Evolutionary conservation across 805 yeast genomes (phyloP), one percentile per base, ranked within the genome.

Genomic region (Candida silvicultrix): DNA sequence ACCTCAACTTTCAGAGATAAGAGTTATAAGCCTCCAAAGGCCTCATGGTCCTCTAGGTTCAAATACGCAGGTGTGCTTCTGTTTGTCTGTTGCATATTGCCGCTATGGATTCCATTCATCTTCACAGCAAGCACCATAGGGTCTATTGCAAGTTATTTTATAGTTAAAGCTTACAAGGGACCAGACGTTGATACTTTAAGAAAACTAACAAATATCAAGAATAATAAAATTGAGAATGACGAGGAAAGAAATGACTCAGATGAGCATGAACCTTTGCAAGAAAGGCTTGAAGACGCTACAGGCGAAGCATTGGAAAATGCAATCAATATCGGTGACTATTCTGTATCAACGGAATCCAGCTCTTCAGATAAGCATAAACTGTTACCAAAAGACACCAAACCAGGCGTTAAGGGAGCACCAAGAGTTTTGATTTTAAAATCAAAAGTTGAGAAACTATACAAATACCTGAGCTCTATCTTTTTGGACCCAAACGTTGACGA

Each of bases 91-190:
- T 28, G 55, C 3, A 50, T 66, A 14, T 35, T 77, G 6, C 82
- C 83, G 0, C 46, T 76, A 31, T 77, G 81, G 80, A 59, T 77
- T 19, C 80, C 81, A 1, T 44, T 73, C 16, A 69, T 75, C 2
- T 51, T 76, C 21, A 59, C 64, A 19, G 60, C 55, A 5, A 53
- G 55, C 38, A 55, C 67, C 1, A 59, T 68, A 16, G 59, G 70
- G 1, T 48, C 67, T 10, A 64, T 68, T 3, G 64, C 75, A 1
- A 55, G 69, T n/a, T 71, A 66, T 51, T 59, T 75, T 47, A 60
- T 67, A 51, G 55, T 72, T 21, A 72, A 67, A 44, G 60, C 69
- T n/a, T 57, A 45, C 38, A 56, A 48, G 40, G 53, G 41, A 38
- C 45, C 54, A 25, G 31, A 41, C 2, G 18, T 36, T 4, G 54